phyloP scores from a whole-genome alignment of 129 eudicot genomes.

The Oenanthe sinensis region DNA sequence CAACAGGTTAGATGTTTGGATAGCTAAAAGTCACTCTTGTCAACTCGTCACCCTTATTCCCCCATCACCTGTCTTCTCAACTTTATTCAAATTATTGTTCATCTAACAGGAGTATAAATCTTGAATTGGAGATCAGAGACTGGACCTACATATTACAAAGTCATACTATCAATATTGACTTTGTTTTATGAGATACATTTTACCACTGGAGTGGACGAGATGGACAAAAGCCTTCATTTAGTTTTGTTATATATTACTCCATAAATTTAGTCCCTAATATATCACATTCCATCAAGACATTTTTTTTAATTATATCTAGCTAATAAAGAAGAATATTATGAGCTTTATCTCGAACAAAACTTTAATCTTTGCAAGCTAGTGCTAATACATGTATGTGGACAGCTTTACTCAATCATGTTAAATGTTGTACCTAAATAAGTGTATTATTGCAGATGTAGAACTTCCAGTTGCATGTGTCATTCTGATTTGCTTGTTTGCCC shows the following conservation, averaged over 20 bases:
- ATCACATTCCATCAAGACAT: background rate
- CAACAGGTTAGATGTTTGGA: background rate
- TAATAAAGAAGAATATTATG: background rate
- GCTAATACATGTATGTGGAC: background rate
- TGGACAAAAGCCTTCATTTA: background rate
- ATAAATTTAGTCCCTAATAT: background rate
- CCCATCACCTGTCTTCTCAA: background rate
- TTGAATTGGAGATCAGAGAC: background rate
- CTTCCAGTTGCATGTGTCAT: slow-evolving; percentile 85
- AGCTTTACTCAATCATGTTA: background rate
- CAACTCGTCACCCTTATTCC: background rate
- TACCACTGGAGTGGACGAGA: background rate
- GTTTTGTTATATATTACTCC: background rate
- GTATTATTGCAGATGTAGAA: slow-evolving; percentile 84
- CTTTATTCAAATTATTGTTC: background rate
- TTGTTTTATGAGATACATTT: background rate
- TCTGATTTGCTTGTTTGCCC: slow-evolving; percentile 74
- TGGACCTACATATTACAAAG: background rate
- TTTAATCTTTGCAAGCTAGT: background rate
- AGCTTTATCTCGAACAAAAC: background rate
- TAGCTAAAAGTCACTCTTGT: background rate
- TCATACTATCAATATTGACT: background rate
- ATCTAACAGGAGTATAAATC: background rate
- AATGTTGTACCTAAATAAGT: slow-evolving; percentile 14
- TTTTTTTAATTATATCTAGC: background rate